These are phyloP conservation scores for Stereocaulon alpinum DNA, from an alignment of 495 filamentous ascomycete genomes.

Conservation along the genomic window DNA sequence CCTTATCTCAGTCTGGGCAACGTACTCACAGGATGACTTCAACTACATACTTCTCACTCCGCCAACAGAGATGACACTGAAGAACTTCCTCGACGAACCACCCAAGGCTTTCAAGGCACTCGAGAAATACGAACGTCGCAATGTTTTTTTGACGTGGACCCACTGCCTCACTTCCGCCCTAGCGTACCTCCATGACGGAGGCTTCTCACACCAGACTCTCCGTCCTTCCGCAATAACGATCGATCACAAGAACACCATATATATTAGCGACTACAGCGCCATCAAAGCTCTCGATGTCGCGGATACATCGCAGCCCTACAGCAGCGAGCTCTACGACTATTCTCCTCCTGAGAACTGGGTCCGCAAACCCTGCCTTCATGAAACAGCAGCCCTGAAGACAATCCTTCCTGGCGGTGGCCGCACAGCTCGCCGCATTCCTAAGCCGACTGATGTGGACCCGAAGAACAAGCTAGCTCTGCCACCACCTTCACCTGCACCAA, in stretches of 20 bases:
- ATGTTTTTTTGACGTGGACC: slow-evolving; percentile 70
- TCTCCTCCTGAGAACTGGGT: slow-evolving; percentile 72
- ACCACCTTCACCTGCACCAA: slow-evolving; percentile 20
- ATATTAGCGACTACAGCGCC: slow-evolving; percentile 61
- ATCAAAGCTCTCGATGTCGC: slow-evolving; percentile 48
- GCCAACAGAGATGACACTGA: slow-evolving; percentile 63
- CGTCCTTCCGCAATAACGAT: slow-evolving; percentile 75
- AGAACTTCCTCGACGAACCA: slow-evolving; percentile 60
- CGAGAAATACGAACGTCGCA: slow-evolving; percentile 57
- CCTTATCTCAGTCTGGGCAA: slow-evolving; percentile 67
- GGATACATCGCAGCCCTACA: slow-evolving; percentile 39
- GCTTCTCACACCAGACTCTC: slow-evolving; percentile 68
- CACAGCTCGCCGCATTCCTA: slow-evolving; percentile 29
- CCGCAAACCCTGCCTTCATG: slow-evolving; percentile 32
- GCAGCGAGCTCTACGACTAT: slow-evolving; percentile 69
- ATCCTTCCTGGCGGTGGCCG: slow-evolving; percentile 40
- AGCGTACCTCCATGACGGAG: slow-evolving; percentile 63
- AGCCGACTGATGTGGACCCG: not conserved
- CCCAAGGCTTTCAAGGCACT: slow-evolving; percentile 59
- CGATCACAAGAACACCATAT: slow-evolving; percentile 58
- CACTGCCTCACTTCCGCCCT: slow-evolving; percentile 75
- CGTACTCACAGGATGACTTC: slow-evolving; percentile 61
- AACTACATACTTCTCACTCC: slow-evolving; percentile 74
- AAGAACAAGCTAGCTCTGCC: slow-evolving; percentile 21
- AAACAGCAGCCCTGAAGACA: slow-evolving; percentile 24